Conservation (phyloP, 2,329 filamentous ascomycete genomes). For the Pseudodiploospora longispora region DNA sequence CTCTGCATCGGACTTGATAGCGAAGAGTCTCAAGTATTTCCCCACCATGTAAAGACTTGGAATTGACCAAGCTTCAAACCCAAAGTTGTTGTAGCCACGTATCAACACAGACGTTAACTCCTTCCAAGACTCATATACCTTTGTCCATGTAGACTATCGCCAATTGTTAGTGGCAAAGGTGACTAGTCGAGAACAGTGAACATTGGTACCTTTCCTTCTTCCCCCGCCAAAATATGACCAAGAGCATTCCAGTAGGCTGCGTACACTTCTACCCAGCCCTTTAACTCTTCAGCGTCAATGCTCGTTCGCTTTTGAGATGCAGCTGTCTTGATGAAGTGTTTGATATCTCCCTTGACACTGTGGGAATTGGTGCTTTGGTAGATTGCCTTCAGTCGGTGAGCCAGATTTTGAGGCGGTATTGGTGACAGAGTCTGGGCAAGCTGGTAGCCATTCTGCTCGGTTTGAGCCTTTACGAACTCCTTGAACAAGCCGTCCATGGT, state of each 20-base stretch:
- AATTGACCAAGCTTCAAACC: conserved; percentile 85
- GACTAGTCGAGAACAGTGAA: neutral
- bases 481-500: conserved; percentile 66
- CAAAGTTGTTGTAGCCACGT: conserved; percentile 67
- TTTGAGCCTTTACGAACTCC: conserved; percentile 64
- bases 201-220: conserved; percentile 26
- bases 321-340: conserved; percentile 60
- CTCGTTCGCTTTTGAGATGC: conserved; percentile 39
- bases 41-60: conserved; percentile 83
- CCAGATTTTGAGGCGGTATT: conserved; percentile 51
- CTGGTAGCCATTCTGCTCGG: conserved; percentile 56
- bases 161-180: conserved; percentile 10
- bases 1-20: conserved; percentile 81
- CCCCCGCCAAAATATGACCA: conserved; percentile 58
- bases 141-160: conserved; percentile 58
- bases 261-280: conserved; percentile 84
- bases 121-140: conserved; percentile 83
- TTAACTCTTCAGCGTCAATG: conserved; percentile 58
- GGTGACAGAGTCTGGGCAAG: conserved; percentile 72
- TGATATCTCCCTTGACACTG: conserved; percentile 60
- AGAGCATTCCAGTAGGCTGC: conserved; percentile 75
- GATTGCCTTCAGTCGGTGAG: conserved; percentile 60
- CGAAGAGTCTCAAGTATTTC: conserved; percentile 79
- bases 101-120: conserved; percentile 70
- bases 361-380: conserved; percentile 61